These are phyloP conservation scores for Nemania abortiva DNA, from an alignment of 2,329 filamentous ascomycete species.

Conservation along the genomic window DNA sequence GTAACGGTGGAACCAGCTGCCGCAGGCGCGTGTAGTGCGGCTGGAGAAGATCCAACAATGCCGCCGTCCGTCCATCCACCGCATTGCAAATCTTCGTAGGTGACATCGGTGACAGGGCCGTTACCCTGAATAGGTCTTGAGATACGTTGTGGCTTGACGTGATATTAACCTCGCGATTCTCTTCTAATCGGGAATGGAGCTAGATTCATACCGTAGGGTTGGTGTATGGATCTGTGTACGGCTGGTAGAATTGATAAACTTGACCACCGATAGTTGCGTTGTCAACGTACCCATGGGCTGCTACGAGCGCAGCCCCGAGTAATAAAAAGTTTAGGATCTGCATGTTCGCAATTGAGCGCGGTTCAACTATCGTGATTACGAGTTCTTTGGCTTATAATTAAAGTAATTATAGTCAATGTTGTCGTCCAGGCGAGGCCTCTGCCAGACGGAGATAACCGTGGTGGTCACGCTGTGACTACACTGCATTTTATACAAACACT, in stretches of 20 bases:
- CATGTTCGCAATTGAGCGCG: slow-evolving; percentile 38
- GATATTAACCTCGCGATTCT: slow-evolving; percentile 36
- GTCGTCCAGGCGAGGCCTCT: neutral
- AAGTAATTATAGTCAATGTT: neutral
- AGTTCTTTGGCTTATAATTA: neutral
- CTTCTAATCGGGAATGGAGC: neutral
- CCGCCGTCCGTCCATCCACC: slow-evolving; percentile 64
- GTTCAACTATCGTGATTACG: neutral
- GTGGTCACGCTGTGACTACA: neutral
- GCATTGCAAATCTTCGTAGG: slow-evolving; percentile 67
- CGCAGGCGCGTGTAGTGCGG: slow-evolving; percentile 64
- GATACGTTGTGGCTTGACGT: slow-evolving; percentile 60
- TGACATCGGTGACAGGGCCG: slow-evolving; percentile 67
- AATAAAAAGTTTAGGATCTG: slow-evolving; percentile 49
- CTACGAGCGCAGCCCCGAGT: slow-evolving; percentile 55
- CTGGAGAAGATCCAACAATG: slow-evolving; percentile 62
- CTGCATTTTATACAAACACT: slow-evolving; percentile 4
- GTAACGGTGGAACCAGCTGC: slow-evolving; percentile 66
- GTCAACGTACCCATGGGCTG: slow-evolving; percentile 63
- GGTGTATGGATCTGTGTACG: slow-evolving; percentile 39
- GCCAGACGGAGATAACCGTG: neutral
- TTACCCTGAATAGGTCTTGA: slow-evolving; percentile 70
- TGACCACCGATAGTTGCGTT: slow-evolving; percentile 58
- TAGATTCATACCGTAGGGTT: slow-evolving; percentile 38
- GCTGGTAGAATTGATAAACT: slow-evolving; percentile 55